Evolutionary conservation across 345 rosid genomes (phyloP).

Genomic region (Citrus reticulata): DNA sequence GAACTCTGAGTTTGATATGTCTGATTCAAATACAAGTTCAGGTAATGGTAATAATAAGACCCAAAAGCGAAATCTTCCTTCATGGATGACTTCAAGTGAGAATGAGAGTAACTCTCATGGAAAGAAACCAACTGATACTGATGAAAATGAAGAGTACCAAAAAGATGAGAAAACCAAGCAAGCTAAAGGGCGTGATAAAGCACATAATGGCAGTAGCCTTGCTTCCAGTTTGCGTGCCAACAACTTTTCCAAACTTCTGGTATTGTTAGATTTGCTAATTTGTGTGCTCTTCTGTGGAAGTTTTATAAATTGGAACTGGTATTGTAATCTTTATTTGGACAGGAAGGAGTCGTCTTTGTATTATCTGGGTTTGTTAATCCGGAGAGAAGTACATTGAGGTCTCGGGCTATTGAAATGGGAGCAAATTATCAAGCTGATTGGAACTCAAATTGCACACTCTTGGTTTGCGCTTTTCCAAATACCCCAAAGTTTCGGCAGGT

Average conservation of each 20-base stretch:
- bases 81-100: conserved; percentile 70
- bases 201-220: background rate
- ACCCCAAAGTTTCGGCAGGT: conserved; percentile 96
- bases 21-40: conserved; percentile 28
- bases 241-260: conserved; percentile 60
- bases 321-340: conserved; percentile 22
- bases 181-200: conserved; percentile 10
- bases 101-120: conserved; percentile 16
- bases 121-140: conserved; percentile 29
- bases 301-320: conserved; percentile 6
- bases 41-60: conserved; percentile 25
- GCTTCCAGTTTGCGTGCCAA: conserved; percentile 20
- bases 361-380: conserved; percentile 91
- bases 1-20: conserved; percentile 24
- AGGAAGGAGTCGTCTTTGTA: conserved; percentile 90
- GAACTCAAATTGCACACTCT: conserved; percentile 72
- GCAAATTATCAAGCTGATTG: conserved; percentile 77
- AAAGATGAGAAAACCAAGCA: conserved; percentile 7
- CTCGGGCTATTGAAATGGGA: conserved; percentile 86
- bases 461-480: conserved; percentile 80
- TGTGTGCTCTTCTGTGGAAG: background rate
- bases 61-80: conserved; percentile 67
- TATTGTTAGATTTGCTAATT: conserved; percentile 16
- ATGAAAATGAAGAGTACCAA: conserved; percentile 11
- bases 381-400: conserved; percentile 69